Conservation (phyloP, 306 rosid genomes). For the Citrullus amarus region DNA sequence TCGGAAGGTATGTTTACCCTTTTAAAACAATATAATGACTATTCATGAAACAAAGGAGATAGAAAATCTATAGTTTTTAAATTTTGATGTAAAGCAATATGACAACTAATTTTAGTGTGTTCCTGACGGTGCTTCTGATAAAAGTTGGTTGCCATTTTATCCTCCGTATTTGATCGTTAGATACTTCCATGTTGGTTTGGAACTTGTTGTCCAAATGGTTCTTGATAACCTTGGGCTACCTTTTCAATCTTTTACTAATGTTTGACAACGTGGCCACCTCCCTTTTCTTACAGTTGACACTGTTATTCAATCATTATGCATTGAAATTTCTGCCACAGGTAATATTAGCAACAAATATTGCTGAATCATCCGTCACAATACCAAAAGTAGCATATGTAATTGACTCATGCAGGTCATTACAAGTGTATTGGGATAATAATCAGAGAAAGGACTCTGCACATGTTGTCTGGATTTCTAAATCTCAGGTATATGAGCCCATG, state of each 20-base stretch:
- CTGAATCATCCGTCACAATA: slow-evolving; percentile 90
- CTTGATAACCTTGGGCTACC: background rate
- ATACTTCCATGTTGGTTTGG: background rate
- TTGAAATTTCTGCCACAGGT: slow-evolving; percentile 32
- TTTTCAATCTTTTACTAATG: background rate
- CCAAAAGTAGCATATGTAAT: slow-evolving; percentile 86
- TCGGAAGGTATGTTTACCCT: slow-evolving; percentile 49
- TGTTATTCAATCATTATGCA: background rate
- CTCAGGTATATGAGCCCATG: slow-evolving; percentile 43
- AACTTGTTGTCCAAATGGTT: background rate
- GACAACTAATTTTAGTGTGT: background rate
- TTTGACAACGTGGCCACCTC: background rate
- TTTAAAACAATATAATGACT: slow-evolving; percentile 1
- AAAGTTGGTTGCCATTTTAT: background rate
- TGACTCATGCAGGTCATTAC: slow-evolving; percentile 81
- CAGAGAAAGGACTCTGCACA: slow-evolving; percentile 41
- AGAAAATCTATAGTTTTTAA: background rate
- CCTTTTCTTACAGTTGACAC: background rate
- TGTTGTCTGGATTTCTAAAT: slow-evolving; percentile 85
- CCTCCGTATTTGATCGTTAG: background rate
- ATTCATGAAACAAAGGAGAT: background rate
- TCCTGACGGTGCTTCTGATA: background rate
- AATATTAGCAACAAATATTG: slow-evolving; percentile 86
- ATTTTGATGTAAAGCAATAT: background rate
- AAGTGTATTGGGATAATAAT: slow-evolving; percentile 56